Base-by-base conservation (phyloP, 1,284 basidiomycete species). In the Cryptococcus floricola region DNA sequence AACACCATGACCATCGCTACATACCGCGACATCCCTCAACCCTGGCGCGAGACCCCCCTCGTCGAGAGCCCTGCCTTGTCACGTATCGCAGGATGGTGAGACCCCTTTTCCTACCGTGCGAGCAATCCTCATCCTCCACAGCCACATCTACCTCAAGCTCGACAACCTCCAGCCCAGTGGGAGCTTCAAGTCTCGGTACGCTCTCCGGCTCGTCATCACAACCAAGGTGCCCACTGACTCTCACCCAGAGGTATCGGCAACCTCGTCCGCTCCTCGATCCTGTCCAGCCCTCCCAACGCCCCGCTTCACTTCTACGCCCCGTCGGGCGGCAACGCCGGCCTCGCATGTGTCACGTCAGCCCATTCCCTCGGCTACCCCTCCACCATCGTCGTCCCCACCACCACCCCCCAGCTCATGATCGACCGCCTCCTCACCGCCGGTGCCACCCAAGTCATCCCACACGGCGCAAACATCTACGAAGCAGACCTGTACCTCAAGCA, bases 111-210 rank as follows among this genome's bases (percentile, higher is more conserved):
- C n/a, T 7, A n/a, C 16, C 6, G 18, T 37, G 13, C n/a, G 18
- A 38, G 34, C 38, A 42, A 12, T 10, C 18, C 23, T 27, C 3
- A 38, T 16, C 23, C 13, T 16, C 28, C 14, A 7, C 43, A 66
- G 64, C 48, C 62, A 56, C 3, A 57, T 66, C 25, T 59, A 57
- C n/a, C 46, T 66, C 19, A 66, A 66, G 44, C 57, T 66, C 10
- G 65, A 66, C 13, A 64, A 64, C 41, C 58, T 66, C 12, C 65
- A 66, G 31, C 65, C 65, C 2, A 50, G 48, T 31, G 63, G 65
- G 6, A 63, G 61, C 4, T 66, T 66, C 65, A 66, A 66, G 50
- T 65, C 63, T 18, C 48, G 65, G 65, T 66, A 41, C 46, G 59
- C 38, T 28, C 8, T n/a, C 14, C 14, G 8, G 16, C 41, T 8